phyloP scores from a whole-genome alignment of 192 early-diverging fungal species.

The Coemansia sp. region DNA sequence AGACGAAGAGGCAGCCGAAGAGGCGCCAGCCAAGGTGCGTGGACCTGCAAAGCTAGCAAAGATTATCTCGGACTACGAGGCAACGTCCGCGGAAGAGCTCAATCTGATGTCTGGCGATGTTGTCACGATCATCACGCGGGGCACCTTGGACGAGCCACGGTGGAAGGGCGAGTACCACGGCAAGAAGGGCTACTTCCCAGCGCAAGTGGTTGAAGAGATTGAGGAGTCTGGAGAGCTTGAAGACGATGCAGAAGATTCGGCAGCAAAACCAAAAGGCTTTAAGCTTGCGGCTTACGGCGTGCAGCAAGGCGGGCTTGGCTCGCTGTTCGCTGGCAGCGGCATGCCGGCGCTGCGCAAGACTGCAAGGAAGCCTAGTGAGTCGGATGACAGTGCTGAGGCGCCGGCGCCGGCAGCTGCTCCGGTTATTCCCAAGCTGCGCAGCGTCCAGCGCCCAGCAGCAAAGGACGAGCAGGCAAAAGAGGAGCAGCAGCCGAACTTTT shows the following conservation, averaged over 20 bases:
- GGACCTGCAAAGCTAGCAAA: slow-evolving; percentile 52
- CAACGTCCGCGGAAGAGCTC: slow-evolving; percentile 61
- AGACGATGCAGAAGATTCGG: slow-evolving; percentile 19
- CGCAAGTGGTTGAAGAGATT: slow-evolving; percentile 55
- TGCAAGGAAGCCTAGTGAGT: slow-evolving; percentile 27
- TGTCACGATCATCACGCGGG: slow-evolving; percentile 64
- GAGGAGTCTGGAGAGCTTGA: slow-evolving; percentile 32
- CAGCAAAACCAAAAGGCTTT: slow-evolving; percentile 43
- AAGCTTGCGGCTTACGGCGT: slow-evolving; percentile 76
- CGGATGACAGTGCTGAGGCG: slow-evolving; percentile 9
- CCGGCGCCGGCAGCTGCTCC: slow-evolving; percentile 14
- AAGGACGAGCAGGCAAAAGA: slow-evolving; percentile 26
- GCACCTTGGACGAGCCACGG: slow-evolving; percentile 54
- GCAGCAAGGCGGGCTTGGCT: slow-evolving; percentile 74
- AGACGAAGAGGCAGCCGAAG: slow-evolving; percentile 6
- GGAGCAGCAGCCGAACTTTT: slow-evolving; percentile 38
- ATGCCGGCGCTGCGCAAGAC: slow-evolving; percentile 67
- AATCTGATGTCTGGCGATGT: slow-evolving; percentile 64
- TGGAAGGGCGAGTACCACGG: slow-evolving; percentile 81
- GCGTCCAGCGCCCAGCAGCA: slow-evolving; percentile 23
- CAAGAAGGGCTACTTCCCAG: slow-evolving; percentile 70
- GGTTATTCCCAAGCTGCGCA: slow-evolving; percentile 47
- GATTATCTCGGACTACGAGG: slow-evolving; percentile 72
- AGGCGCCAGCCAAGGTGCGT: slow-evolving; percentile 13
- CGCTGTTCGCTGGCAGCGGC: slow-evolving; percentile 68